phyloP scores from a whole-genome alignment of 1,284 basidiomycete species.

The Cerioporus squamosus region DNA sequence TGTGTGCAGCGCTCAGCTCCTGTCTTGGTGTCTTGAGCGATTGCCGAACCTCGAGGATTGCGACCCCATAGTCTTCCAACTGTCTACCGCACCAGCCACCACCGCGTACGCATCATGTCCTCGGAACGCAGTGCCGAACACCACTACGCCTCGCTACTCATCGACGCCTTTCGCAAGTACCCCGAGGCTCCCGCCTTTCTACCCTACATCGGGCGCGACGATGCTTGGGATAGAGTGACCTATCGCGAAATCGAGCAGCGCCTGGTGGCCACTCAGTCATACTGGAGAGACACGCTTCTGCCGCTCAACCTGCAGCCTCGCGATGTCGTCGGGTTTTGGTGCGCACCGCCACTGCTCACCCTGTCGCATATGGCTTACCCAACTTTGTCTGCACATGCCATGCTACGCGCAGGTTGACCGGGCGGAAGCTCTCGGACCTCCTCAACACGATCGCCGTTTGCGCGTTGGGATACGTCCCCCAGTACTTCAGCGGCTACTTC shows the following conservation, averaged over 20 bases:
- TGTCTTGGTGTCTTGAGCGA: no score
- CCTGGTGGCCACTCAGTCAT: slow-evolving; percentile 1
- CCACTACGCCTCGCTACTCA: slow-evolving; percentile 12
- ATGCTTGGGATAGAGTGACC: slow-evolving; percentile 7
- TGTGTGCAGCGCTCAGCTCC: no score
- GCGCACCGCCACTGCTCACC: not conserved
- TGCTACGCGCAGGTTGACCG: slow-evolving; percentile 20
- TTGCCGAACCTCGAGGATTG: no score
- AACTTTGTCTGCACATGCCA: no score
- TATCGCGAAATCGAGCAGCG: slow-evolving; percentile 6
- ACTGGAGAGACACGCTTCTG: slow-evolving; percentile 1
- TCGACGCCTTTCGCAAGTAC: slow-evolving; percentile 1
- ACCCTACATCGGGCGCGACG: slow-evolving; percentile 1
- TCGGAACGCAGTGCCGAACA: not conserved
- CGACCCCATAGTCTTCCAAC: no score
- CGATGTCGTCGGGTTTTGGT: slow-evolving; percentile 15
- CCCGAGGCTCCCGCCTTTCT: not conserved
- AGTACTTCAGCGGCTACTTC: slow-evolving; percentile 16
- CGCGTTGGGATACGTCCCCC: slow-evolving; percentile 11
- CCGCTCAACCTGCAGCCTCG: slow-evolving; percentile 1
- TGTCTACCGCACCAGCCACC: no score
- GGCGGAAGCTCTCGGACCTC: slow-evolving; percentile 10
- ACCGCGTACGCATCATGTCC: no score
- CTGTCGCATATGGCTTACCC: not conserved
- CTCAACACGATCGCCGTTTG: slow-evolving; percentile 11